Evolutionary conservation across 177 flowering plant genomes (phyloP), one percentile per base, ranked within the genome.

Genomic region (Tripterygium wilfordii): DNA sequence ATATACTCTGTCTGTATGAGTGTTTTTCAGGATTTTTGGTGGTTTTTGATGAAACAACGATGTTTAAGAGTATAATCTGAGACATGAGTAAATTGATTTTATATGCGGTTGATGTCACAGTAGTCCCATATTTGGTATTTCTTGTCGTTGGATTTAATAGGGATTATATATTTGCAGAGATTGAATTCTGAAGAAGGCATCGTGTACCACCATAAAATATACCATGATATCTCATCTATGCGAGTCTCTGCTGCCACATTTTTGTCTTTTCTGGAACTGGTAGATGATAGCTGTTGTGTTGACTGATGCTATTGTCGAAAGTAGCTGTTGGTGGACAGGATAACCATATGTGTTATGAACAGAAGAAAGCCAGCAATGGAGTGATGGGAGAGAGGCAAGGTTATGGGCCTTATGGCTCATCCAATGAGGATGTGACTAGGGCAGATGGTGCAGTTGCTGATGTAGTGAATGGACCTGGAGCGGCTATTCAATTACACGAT

Each of bases 371-470:
- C 2, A 48, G 41, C 2, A 57, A 61, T 41, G 61, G 46, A 45
- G 24, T 58, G 31, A 41, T 43, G 20, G 51, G 32, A 25, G 47
- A 29, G 20, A 44, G 55, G 21, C 59, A 27, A 36, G 46, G 33
- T 8, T 48, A 49, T n/a, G n/a, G n/a, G n/a, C n/a, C n/a, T n/a
- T n/a, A n/a, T 10, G 50, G 55, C 21, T 57, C 58, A 26, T 54
- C 64, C 6, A 58, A 58, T 42, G 67, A 46, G 45, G 74, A 69
- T 54, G 77, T 77, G n/a, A n/a, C n/a, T n/a, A n/a, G 65, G 56
- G 54, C 50, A 55, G 65, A 63, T 27, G 67, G 51, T 31, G 56
- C 22, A 10, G 37, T 38, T 3, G 30, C 20, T 5, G 33, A 58
- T 58, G 51, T 36, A 6, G 38, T 28, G 22, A 48, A 37, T 58